Percentiles rank a stretch among this genome's conserved stretches.
Evolutionary conservation across 2,329 filamentous ascomycete species (phyloP).

Genomic region (Aspergillus phoenicis): DNA sequence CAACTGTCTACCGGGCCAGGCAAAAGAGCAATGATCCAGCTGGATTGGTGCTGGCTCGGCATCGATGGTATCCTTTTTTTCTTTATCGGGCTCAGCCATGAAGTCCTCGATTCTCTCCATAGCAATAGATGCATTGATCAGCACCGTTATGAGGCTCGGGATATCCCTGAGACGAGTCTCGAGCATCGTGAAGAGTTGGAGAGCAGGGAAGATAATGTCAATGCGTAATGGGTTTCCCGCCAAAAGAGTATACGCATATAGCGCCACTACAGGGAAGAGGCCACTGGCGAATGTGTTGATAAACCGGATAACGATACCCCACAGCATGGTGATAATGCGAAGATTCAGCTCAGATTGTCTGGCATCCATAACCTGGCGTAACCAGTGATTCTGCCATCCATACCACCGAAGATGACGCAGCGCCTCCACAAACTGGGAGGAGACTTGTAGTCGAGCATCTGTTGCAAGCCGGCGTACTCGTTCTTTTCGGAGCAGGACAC

Average conservation of each 20-base stretch:
- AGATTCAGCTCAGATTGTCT: conserved; percentile 68
- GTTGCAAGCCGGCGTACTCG: conserved; percentile 71
- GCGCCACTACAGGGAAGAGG: conserved; percentile 76
- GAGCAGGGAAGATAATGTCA: conserved; percentile 82
- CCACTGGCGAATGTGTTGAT: conserved; percentile 72
- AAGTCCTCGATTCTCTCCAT: conserved; percentile 81
- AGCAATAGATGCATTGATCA: conserved; percentile 82
- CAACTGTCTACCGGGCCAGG: conserved; percentile 71
- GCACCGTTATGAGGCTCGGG: conserved; percentile 71
- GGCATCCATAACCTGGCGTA: conserved; percentile 67
- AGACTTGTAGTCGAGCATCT: conserved; percentile 76
- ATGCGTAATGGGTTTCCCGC: conserved; percentile 69
- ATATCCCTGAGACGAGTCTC: conserved; percentile 73
- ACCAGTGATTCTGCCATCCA: conserved; percentile 78
- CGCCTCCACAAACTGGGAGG: conserved; percentile 83
- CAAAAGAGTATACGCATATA: conserved; percentile 77
- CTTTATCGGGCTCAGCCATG: conserved; percentile 82
- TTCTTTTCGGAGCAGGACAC: conserved; percentile 68
- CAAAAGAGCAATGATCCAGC: conserved; percentile 69
- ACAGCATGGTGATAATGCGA: conserved; percentile 65
- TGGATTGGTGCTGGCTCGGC: conserved; percentile 34
- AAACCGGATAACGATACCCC: conserved; percentile 65
- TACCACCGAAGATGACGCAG: conserved; percentile 81
- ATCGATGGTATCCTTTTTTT: conserved; percentile 57
- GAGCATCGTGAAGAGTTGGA: conserved; percentile 77